Conservation (phyloP, 345 rosid genomes). For the Noccaea caerulescens region DNA sequence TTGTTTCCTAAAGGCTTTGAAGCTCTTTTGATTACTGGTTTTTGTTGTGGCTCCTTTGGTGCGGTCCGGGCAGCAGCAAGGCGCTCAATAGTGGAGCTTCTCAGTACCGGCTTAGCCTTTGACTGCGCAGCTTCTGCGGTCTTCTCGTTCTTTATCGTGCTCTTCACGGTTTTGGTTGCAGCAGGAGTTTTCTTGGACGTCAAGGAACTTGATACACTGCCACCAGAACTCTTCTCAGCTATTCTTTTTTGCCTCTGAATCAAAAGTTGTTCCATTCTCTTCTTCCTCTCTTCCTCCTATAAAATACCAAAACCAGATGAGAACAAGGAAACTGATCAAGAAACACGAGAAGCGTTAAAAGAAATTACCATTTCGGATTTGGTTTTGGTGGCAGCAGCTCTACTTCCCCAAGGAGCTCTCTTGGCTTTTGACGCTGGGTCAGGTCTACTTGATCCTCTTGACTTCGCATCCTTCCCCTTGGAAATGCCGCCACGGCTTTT, state of each 20-base stretch:
- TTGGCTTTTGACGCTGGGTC: conserved; percentile 54
- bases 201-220: conserved; percentile 43
- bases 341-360: background rate
- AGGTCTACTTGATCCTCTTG: conserved; percentile 58
- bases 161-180: conserved; percentile 42
- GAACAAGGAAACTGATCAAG: conserved; percentile 22
- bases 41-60: conserved; percentile 56
- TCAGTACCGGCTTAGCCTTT: conserved; percentile 61
- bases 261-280: conserved; percentile 73
- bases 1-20: conserved; percentile 41
- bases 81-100: conserved; percentile 87
- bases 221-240: conserved; percentile 73
- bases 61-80: conserved; percentile 68
- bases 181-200: conserved; percentile 53
- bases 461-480: conserved; percentile 57
- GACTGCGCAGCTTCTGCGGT: conserved; percentile 48
- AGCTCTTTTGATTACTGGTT: conserved; percentile 50
- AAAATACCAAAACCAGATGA: conserved; percentile 20
- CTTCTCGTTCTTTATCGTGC: conserved; percentile 48
- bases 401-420: conserved; percentile 68
- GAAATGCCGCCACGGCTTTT: conserved; percentile 41
- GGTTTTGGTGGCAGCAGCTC: conserved; percentile 57
- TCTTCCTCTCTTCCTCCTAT: conserved; percentile 88
- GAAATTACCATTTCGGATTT: conserved; percentile 67
- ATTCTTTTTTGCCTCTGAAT: conserved; percentile 92